Conservation (phyloP, 345 rosid genomes). For the Adansonia digitata region DNA sequence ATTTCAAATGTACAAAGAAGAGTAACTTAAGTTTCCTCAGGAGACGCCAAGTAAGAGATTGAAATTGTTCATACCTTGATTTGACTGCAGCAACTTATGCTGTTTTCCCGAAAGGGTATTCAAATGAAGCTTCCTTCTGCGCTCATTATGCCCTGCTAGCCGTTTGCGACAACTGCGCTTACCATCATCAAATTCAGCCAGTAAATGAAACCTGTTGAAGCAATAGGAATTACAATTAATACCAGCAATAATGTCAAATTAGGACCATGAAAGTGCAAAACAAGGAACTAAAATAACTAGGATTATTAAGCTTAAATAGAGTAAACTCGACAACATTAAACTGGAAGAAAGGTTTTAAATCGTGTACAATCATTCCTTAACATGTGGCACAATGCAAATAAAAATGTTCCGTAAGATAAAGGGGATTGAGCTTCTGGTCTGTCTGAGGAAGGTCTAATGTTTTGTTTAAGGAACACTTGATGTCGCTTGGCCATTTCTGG, state of each 20-base stretch:
- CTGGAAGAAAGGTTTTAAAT: background rate
- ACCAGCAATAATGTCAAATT: background rate
- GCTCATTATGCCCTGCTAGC: constrained; percentile 82
- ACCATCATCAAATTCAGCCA: constrained; percentile 80
- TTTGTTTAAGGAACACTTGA: background rate
- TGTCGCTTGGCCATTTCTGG: background rate
- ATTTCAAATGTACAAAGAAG: background rate
- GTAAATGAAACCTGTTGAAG: constrained; percentile 69
- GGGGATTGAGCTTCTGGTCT: background rate
- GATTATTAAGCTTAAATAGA: background rate
- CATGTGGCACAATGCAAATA: background rate
- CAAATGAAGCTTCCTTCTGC: constrained; percentile 76
- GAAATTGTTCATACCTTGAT: constrained; percentile 36
- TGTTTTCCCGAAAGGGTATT: constrained; percentile 31
- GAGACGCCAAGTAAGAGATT: background rate
- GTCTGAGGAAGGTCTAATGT: background rate
- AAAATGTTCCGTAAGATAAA: background rate
- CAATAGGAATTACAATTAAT: constrained; percentile 14
- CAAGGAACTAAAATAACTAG: background rate
- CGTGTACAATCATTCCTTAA: background rate
- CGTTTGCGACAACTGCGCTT: constrained; percentile 92
- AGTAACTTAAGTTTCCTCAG: background rate
- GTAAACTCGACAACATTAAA: background rate
- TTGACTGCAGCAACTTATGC: constrained; percentile 39
- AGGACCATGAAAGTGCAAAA: background rate